Conservation (phyloP, 805 yeast species). For the Saccharomycopsis amapae region DNA sequence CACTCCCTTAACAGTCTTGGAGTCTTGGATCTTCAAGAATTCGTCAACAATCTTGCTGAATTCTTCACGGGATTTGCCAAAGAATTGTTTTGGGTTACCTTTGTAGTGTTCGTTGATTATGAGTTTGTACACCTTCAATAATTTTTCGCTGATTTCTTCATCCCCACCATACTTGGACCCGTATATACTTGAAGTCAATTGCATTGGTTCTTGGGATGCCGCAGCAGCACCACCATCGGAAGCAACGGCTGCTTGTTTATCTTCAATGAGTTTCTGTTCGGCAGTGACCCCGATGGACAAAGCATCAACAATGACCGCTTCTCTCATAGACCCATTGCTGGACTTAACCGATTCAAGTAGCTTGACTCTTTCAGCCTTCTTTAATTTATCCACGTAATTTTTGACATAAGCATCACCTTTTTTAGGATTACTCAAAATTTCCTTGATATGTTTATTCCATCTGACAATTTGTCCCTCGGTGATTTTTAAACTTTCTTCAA, state of each 20-base stretch:
- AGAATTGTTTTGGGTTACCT: background rate
- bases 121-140: conserved; percentile 13
- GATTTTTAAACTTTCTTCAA: conserved; percentile 56
- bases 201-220: conserved; percentile 24
- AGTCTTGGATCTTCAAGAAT: background rate
- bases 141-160: conserved; percentile 8
- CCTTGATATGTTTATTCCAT: conserved; percentile 68
- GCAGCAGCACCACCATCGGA: conserved; percentile 23
- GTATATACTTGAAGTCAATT: conserved; percentile 19
- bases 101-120: conserved; percentile 7
- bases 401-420: conserved; percentile 39
- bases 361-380: conserved; percentile 30
- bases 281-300: conserved; percentile 28
- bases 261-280: conserved; percentile 27
- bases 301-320: conserved; percentile 24
- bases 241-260: conserved; percentile 26
- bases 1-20: conserved; percentile 26
- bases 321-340: conserved; percentile 30
- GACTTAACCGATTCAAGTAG: conserved; percentile 31
- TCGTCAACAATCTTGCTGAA: conserved; percentile 11
- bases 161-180: conserved; percentile 9
- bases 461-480: conserved; percentile 65
- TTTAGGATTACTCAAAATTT: conserved; percentile 33
- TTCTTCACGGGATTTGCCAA: background rate
- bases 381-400: conserved; percentile 4